Conservation (phyloP, 1,139 yeast species). For the Geotrichum siamense region DNA sequence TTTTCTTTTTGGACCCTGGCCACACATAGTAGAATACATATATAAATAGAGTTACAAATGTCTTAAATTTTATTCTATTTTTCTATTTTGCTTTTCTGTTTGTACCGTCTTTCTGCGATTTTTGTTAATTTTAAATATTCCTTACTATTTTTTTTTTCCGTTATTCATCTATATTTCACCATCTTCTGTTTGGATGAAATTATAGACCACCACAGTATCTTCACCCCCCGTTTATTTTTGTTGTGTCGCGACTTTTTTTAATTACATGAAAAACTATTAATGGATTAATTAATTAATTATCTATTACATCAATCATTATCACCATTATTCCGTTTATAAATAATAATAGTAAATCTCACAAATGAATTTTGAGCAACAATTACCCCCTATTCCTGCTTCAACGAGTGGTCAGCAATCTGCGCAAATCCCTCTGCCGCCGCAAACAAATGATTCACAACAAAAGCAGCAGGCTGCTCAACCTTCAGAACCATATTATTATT, state of each 20-base stretch:
- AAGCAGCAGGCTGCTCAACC: background rate
- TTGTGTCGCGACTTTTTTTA: too few species aligned
- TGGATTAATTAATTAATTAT: background rate
- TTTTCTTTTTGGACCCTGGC: too few species aligned
- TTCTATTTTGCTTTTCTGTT: too few species aligned
- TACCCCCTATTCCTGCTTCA: constrained; percentile 4
- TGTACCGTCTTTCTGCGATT: too few species aligned
- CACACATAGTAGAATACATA: too few species aligned
- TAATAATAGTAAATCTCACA: too few species aligned
- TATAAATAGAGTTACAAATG: background rate
- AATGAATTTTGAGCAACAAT: constrained; percentile 4
- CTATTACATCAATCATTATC: background rate
- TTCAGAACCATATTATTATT: background rate
- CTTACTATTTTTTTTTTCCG: background rate
- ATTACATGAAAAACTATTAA: too few species aligned
- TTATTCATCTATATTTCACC: background rate
- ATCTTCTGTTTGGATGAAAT: too few species aligned
- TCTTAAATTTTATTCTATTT: too few species aligned
- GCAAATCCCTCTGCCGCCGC: background rate
- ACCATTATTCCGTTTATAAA: background rate
- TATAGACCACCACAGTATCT: too few species aligned
- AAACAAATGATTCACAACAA: background rate
- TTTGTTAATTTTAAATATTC: background rate
- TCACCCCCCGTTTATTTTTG: too few species aligned
- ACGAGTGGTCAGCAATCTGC: background rate